Evolutionary conservation across 441 rosid genomes (phyloP).

Genomic region (Kokia cookei): DNA sequence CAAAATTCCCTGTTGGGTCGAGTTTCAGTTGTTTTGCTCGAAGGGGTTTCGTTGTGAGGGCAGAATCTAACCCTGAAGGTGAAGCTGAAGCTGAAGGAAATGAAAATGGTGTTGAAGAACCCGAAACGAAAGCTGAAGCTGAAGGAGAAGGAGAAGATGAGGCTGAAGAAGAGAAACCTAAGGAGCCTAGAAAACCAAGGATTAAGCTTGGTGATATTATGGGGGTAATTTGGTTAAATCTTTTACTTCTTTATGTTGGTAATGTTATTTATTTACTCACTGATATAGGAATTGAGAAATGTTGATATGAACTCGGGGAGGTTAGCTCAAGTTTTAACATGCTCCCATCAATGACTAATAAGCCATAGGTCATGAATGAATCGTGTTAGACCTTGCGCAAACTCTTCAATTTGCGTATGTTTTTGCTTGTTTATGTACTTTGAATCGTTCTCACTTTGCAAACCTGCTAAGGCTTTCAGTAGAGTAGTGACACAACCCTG

Average conservation of each 20-base stretch:
- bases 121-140: conserved; percentile 14
- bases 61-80: conserved; percentile 34
- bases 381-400: too few species aligned
- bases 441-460: too few species aligned
- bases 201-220: conserved; percentile 79
- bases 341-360: too few species aligned
- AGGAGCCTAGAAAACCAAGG: conserved; percentile 38
- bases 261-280: background rate
- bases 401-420: too few species aligned
- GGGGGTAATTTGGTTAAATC: conserved; percentile 47
- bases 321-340: too few species aligned
- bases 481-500: too few species aligned
- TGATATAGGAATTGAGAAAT: background rate
- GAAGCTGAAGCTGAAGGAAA: conserved; percentile 23
- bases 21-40: conserved; percentile 26
- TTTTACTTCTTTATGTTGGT: background rate
- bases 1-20: conserved; percentile 17
- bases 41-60: conserved; percentile 46
- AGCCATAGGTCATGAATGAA: too few species aligned
- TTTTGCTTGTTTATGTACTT: too few species aligned
- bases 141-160: conserved; percentile 17
- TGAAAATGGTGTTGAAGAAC: conserved; percentile 21
- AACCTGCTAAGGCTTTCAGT: too few species aligned
- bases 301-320: too few species aligned
- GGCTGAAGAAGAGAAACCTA: conserved; percentile 30